A percentile compares a stretch with the other conserved stretches of the same genome.
Evolutionary conservation across 2,329 filamentous ascomycete genomes (phyloP).

Genomic region (Endoconidiophora laricicola): DNA sequence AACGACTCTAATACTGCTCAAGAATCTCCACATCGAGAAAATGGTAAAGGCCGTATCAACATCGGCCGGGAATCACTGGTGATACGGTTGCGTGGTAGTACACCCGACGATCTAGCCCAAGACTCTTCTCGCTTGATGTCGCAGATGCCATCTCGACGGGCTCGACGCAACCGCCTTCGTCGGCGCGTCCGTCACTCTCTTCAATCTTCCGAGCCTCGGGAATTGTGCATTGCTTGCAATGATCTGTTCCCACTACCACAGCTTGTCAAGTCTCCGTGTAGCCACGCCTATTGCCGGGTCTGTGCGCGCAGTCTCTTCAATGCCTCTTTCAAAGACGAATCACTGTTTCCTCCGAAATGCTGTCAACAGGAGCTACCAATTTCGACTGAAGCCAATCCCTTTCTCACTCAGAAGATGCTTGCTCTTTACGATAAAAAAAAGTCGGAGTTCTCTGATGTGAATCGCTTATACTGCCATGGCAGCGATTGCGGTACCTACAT

Average conservation of each 20-base stretch:
- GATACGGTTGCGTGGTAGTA: too few relatives aligned
- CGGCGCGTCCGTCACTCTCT: too few relatives aligned
- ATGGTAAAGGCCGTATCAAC: too few relatives aligned
- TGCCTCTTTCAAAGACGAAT: constrained; percentile 29
- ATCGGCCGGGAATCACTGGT: too few relatives aligned
- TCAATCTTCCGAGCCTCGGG: neutral
- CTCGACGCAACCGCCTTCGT: neutral
- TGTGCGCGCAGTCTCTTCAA: constrained; percentile 32
- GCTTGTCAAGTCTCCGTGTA: constrained; percentile 17
- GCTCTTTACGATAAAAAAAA: too few relatives aligned
- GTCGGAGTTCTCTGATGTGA: constrained; percentile 11
- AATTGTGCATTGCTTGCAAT: constrained; percentile 1
- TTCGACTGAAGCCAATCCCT: constrained; percentile 16
- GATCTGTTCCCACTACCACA: neutral
- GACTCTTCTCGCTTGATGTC: too few relatives aligned
- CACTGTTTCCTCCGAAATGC: constrained; percentile 38
- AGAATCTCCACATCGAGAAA: too few relatives aligned
- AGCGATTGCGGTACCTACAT: constrained; percentile 19
- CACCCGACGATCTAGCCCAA: too few relatives aligned
- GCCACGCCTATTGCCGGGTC: constrained; percentile 33
- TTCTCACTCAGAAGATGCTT: constrained; percentile 19
- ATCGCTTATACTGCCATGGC: constrained; percentile 34
- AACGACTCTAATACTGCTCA: too few relatives aligned
- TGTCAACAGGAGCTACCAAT: constrained; percentile 28
- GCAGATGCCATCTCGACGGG: too few relatives aligned